Conservation (phyloP, 129 eudicot genomes). For the Daucus carota region DNA sequence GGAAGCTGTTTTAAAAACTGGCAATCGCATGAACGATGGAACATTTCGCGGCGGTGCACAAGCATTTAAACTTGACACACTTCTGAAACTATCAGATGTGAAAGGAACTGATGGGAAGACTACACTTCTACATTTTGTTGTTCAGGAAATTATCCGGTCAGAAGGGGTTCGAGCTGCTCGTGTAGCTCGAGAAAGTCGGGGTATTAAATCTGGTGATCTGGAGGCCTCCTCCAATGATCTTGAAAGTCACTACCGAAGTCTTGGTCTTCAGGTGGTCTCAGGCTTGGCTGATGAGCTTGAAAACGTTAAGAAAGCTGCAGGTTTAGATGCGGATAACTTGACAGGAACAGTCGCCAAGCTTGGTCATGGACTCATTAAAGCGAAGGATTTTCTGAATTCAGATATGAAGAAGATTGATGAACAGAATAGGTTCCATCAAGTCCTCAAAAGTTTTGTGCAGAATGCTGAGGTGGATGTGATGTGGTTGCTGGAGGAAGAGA, state of each 20-base stretch:
- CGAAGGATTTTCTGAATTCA: slow-evolving; percentile 52
- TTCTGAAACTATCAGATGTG: slow-evolving; percentile 79
- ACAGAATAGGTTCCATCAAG: slow-evolving; percentile 54
- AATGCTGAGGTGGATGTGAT: slow-evolving; percentile 66
- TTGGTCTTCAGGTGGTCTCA: slow-evolving; percentile 86
- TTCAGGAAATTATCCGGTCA: slow-evolving; percentile 84
- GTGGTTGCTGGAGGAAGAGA: slow-evolving; percentile 80
- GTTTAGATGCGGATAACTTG: slow-evolving; percentile 62
- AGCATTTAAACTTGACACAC: slow-evolving; percentile 95
- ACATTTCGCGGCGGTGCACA: slow-evolving; percentile 97
- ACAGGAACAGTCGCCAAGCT: slow-evolving; percentile 58
- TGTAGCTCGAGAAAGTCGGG: slow-evolving; percentile 40
- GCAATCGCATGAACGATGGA: slow-evolving; percentile 95
- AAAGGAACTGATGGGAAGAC: slow-evolving; percentile 92
- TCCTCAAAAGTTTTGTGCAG: slow-evolving; percentile 53
- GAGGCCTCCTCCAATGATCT: slow-evolving; percentile 50
- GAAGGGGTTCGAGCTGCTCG: slow-evolving; percentile 79
- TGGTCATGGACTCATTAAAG: slow-evolving; percentile 43
- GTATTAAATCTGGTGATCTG: slow-evolving; percentile 55
- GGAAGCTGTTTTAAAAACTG: slow-evolving; percentile 95
- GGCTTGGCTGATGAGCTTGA: slow-evolving; percentile 60
- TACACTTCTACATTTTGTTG: slow-evolving; percentile 91
- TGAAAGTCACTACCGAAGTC: slow-evolving; percentile 61
- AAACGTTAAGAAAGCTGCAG: slow-evolving; percentile 72
- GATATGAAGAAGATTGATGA: slow-evolving; percentile 52